A percentile compares a stretch with the other conserved stretches of the same genome.
Evolutionary conservation across 208 protist species (phyloP).

Genomic region (Leishmania amazonensis): DNA sequence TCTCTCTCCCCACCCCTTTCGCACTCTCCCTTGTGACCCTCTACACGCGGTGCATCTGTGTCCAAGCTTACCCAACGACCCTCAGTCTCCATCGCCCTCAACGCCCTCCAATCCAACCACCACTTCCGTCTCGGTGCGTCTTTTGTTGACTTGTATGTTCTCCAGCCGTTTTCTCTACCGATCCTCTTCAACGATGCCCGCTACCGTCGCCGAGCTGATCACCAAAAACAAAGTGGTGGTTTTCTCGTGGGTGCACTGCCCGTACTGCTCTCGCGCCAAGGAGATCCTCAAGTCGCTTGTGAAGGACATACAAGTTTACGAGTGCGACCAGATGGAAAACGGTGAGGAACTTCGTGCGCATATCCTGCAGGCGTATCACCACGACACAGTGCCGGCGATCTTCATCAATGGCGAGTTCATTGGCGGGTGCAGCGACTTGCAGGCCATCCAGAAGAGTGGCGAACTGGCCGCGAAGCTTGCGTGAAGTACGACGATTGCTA

Average conservation of each 20-base stretch:
- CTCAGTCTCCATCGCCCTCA: neutral
- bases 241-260: conserved; percentile 71
- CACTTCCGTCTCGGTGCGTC: neutral
- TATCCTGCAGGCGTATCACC: conserved; percentile 47
- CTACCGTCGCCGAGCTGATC: conserved; percentile 49
- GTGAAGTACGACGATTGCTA: neutral
- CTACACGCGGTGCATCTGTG: neutral
- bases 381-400: conserved; percentile 79
- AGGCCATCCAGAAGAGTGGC: conserved; percentile 52
- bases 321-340: conserved; percentile 55
- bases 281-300: conserved; percentile 48
- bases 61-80: neutral
- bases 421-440: conserved; percentile 59
- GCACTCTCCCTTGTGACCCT: neutral
- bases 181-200: conserved; percentile 11
- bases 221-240: conserved; percentile 60
- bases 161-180: conserved; percentile 4
- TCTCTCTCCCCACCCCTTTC: neutral
- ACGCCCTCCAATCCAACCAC: neutral
- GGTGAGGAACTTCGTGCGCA: conserved; percentile 57
- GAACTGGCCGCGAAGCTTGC: conserved; percentile 51
- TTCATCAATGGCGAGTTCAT: conserved; percentile 84
- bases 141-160: neutral
- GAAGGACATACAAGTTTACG: conserved; percentile 58
- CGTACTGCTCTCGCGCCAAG: conserved; percentile 65